A percentile compares a stretch with the other conserved stretches of the same genome.
Evolutionary conservation across 1,284 basidiomycete species (phyloP).

Genomic region (Ceratobasidium sp.): DNA sequence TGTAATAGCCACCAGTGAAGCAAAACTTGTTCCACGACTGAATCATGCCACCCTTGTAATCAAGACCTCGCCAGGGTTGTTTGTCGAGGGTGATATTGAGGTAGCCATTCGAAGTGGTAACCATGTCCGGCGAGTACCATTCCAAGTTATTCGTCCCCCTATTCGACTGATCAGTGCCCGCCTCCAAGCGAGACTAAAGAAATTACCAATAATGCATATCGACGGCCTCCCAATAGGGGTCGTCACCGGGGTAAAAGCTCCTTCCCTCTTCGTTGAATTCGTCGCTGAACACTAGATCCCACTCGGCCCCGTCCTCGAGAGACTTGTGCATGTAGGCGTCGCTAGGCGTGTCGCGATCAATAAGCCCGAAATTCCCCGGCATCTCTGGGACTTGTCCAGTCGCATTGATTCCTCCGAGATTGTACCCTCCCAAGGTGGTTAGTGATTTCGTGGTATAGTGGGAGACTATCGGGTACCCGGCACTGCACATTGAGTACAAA

Average conservation of each 20-base stretch:
- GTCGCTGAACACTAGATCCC: slow-evolving; percentile 71
- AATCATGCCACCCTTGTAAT: slow-evolving; percentile 48
- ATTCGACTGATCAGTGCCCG: neutral
- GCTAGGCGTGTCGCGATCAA: slow-evolving; percentile 72
- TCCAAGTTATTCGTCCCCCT: slow-evolving; percentile 44
- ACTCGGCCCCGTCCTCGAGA: slow-evolving; percentile 58
- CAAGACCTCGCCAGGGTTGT: slow-evolving; percentile 50
- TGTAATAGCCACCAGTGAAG: slow-evolving; percentile 54
- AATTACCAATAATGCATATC: slow-evolving; percentile 75
- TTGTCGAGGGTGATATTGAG: slow-evolving; percentile 51
- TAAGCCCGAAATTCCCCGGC: slow-evolving; percentile 62
- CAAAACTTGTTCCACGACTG: slow-evolving; percentile 51
- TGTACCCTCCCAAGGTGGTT: slow-evolving; percentile 65
- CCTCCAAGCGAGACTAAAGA: slow-evolving; percentile 24
- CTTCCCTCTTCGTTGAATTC: slow-evolving; percentile 69
- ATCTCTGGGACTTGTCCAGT: slow-evolving; percentile 70
- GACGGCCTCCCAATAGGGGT: slow-evolving; percentile 77
- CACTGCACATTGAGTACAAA: slow-evolving; percentile 43
- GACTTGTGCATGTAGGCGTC: slow-evolving; percentile 66
- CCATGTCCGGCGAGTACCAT: slow-evolving; percentile 52
- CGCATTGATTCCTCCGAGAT: slow-evolving; percentile 81
- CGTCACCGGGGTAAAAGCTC: slow-evolving; percentile 56
- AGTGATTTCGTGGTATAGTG: slow-evolving; percentile 46
- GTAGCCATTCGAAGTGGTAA: slow-evolving; percentile 53
- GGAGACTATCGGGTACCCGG: slow-evolving; percentile 52